A percentile compares a stretch with the other conserved stretches of the same genome.
Conservation (phyloP, 2,329 filamentous ascomycete species). For the Aureobasidium melanogenum region DNA sequence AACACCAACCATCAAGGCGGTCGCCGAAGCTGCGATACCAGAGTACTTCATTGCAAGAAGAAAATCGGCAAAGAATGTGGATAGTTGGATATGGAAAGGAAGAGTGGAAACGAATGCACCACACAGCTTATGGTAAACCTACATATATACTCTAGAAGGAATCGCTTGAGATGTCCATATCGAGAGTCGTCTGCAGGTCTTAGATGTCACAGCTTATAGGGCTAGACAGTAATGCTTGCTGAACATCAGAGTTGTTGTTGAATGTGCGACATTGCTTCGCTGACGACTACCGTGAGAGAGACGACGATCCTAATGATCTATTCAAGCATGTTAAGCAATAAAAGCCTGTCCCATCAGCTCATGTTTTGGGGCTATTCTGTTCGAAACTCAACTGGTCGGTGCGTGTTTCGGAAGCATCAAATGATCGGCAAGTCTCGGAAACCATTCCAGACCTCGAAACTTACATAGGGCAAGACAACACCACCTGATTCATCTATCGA, state of each 20-base stretch:
- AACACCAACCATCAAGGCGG: not conserved
- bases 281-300: not conserved
- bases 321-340: not conserved
- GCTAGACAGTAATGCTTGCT: not conserved
- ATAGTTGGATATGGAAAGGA: not conserved
- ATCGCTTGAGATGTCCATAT: not conserved
- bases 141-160: not conserved
- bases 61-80: not conserved
- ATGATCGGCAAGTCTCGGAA: not conserved
- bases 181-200: not conserved
- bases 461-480: not conserved
- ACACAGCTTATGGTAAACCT: not conserved
- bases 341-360: not conserved
- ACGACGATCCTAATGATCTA: not conserved
- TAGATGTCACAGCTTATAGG: not conserved
- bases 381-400: not conserved
- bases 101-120: not conserved
- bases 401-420: not conserved
- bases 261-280: not conserved
- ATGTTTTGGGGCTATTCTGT: not conserved
- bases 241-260: not conserved
- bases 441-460: not conserved
- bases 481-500: not conserved
- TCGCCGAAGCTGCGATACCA: not conserved
- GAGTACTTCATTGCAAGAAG: not conserved